Percentiles rank a stretch among this genome's conserved stretches.
phyloP scores from a whole-genome alignment of 805 yeast genomes.

The Pichia eremophila region DNA sequence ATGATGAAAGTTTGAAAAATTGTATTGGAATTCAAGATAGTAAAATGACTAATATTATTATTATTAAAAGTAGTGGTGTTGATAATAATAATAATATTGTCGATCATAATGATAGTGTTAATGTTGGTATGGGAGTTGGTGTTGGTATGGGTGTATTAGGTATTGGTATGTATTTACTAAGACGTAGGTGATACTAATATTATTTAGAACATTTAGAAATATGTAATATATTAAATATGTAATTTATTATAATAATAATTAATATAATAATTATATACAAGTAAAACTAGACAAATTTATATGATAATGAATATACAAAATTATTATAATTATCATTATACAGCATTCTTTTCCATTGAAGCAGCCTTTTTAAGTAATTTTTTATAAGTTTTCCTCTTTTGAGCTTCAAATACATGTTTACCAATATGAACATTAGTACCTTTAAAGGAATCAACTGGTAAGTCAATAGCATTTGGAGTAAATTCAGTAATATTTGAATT shows the following conservation, averaged over 20 bases:
- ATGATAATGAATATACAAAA: background rate
- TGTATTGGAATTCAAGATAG: constrained; percentile 43
- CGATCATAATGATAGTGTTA: background rate
- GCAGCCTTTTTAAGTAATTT: constrained; percentile 33
- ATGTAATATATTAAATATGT: no score
- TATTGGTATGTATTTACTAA: background rate
- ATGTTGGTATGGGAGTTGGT: background rate
- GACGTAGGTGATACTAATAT: no score
- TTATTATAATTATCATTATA: constrained; percentile 2
- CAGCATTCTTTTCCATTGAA: constrained; percentile 17
- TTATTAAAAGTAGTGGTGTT: constrained; percentile 6
- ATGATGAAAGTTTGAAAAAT: constrained; percentile 63
- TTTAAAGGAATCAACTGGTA: constrained; percentile 44
- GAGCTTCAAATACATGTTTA: constrained; percentile 36
- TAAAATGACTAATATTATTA: constrained; percentile 49
- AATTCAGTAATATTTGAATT: constrained; percentile 47
- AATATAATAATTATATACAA: constrained; percentile 11
- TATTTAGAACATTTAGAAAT: no score
- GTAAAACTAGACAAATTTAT: background rate
- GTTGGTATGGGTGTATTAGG: background rate
- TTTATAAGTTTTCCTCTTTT: constrained; percentile 36
- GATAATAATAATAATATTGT: background rate
- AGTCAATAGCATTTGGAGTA: constrained; percentile 61
- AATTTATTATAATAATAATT: no score
- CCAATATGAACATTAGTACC: constrained; percentile 51